Evolutionary conservation across 2,329 filamentous ascomycete genomes (phyloP).

Genomic region (Aspergillus phoenicis): DNA sequence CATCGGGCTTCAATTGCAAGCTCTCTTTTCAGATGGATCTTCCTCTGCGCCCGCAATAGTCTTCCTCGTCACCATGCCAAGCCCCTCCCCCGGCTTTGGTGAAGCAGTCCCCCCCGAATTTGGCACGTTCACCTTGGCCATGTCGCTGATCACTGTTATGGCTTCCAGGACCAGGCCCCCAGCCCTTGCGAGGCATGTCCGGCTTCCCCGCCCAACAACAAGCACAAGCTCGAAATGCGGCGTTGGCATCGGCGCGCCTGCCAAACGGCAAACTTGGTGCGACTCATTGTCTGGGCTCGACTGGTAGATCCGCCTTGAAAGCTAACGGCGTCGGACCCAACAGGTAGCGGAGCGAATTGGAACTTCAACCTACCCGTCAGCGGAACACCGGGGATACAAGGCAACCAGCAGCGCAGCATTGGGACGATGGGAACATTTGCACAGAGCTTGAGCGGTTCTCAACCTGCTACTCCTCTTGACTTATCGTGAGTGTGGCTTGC

Average conservation of each 20-base stretch:
- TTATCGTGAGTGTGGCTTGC: constrained; percentile 54
- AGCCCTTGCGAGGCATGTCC: constrained; percentile 56
- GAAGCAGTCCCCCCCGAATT: constrained; percentile 7
- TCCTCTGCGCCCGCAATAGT: constrained; percentile 28
- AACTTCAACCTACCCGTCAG: constrained; percentile 59
- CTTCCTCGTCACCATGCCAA: constrained; percentile 13
- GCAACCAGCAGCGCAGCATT: constrained; percentile 54
- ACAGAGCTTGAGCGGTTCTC: constrained; percentile 58
- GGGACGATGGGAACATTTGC: constrained; percentile 58
- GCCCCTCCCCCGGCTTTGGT: neutral
- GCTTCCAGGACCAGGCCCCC: constrained; percentile 50
- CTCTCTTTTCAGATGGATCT: constrained; percentile 19
- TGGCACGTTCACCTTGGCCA: constrained; percentile 1
- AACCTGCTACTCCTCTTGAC: constrained; percentile 57
- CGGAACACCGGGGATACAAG: constrained; percentile 55
- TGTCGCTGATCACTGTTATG: constrained; percentile 18
- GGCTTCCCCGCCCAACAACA: constrained; percentile 58
- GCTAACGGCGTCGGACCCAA: constrained; percentile 27
- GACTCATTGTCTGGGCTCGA: constrained; percentile 15
- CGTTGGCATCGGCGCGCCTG: constrained; percentile 52
- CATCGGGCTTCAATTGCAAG: constrained; percentile 26
- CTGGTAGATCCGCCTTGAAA: constrained; percentile 11
- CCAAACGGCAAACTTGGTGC: constrained; percentile 60
- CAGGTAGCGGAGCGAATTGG: constrained; percentile 60
- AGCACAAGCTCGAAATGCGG: constrained; percentile 49